Percentiles rank a stretch among this genome's conserved stretches.
These are phyloP conservation scores for Phyllosticta citrichinensis DNA, from an alignment of 2,329 filamentous ascomycete genomes.

Conservation along the genomic window DNA sequence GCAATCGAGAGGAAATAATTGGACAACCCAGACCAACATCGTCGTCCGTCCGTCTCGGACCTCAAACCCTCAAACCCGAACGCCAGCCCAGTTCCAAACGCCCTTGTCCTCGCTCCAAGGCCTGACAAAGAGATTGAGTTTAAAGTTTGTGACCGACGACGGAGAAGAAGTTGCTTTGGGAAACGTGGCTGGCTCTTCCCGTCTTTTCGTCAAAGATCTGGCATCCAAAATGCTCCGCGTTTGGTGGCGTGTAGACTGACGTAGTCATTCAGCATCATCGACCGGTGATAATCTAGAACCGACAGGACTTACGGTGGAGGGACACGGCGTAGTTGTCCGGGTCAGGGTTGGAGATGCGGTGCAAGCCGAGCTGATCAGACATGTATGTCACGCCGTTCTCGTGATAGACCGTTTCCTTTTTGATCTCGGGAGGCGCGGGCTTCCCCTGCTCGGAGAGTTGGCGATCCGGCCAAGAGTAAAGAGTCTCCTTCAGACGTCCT, in stretches of 20 bases:
- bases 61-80: not conserved
- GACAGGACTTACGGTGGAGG: constrained; percentile 52
- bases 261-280: constrained; percentile 1
- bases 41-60: not conserved
- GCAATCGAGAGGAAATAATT: not conserved
- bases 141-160: constrained; percentile 30
- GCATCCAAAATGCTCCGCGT: constrained; percentile 74
- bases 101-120: not conserved
- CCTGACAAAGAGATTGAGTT: not conserved
- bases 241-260: constrained; percentile 72
- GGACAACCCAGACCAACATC: not conserved
- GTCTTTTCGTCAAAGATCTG: constrained; percentile 71
- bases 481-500: constrained; percentile 69
- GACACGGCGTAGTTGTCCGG: constrained; percentile 67
- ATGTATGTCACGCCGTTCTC: constrained; percentile 79
- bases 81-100: not conserved
- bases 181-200: constrained; percentile 61
- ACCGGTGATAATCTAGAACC: not conserved
- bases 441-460: constrained; percentile 36
- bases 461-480: constrained; percentile 60
- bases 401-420: constrained; percentile 56
- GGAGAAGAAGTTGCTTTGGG: constrained; percentile 66
- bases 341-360: constrained; percentile 69
- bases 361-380: constrained; percentile 77
- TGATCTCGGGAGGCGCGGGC: constrained; percentile 48